Conservation (phyloP, 2,329 filamentous ascomycete species). For the Aureobasidium melanogenum region DNA sequence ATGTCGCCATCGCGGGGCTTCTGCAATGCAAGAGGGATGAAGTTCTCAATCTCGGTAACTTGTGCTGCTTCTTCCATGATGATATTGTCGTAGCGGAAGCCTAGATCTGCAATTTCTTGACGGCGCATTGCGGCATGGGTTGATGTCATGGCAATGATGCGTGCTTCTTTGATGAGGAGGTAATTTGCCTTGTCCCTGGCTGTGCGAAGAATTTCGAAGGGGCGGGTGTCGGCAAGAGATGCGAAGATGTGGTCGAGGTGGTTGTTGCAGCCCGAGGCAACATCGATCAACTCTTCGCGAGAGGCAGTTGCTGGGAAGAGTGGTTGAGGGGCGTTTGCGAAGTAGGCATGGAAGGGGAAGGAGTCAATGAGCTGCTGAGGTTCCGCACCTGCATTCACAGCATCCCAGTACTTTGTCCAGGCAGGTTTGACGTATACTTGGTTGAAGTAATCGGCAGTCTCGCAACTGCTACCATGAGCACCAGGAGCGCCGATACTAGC, state of each 20-base stretch:
- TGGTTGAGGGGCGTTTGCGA: slow-evolving; percentile 76
- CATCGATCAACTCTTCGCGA: slow-evolving; percentile 61
- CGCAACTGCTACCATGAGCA: slow-evolving; percentile 90
- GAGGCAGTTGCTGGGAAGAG: slow-evolving; percentile 63
- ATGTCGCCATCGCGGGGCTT: slow-evolving; percentile 64
- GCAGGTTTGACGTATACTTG: slow-evolving; percentile 80
- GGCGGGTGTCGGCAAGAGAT: slow-evolving; percentile 84
- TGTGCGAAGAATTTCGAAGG: slow-evolving; percentile 85
- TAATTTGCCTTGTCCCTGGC: slow-evolving; percentile 94
- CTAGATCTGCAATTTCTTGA: slow-evolving; percentile 81
- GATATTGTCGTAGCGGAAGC: slow-evolving; percentile 95
- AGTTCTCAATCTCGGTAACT: slow-evolving; percentile 94
- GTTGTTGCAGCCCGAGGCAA: slow-evolving; percentile 74
- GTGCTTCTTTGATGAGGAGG: slow-evolving; percentile 87
- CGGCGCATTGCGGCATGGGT: slow-evolving; percentile 94
- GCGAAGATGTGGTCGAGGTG: slow-evolving; percentile 87
- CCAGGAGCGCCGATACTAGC: slow-evolving; percentile 78
- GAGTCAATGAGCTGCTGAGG: slow-evolving; percentile 52
- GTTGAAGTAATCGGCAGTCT: slow-evolving; percentile 96
- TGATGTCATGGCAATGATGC: slow-evolving; percentile 96
- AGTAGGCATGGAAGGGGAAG: slow-evolving; percentile 86
- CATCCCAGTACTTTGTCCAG: slow-evolving; percentile 77
- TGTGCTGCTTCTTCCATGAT: slow-evolving; percentile 98
- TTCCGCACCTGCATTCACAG: slow-evolving; percentile 46
- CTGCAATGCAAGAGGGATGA: slow-evolving; percentile 90